Evolutionary conservation across 768 basidiomycete species (phyloP).

Genomic region (Podaxis mareebaensis): DNA sequence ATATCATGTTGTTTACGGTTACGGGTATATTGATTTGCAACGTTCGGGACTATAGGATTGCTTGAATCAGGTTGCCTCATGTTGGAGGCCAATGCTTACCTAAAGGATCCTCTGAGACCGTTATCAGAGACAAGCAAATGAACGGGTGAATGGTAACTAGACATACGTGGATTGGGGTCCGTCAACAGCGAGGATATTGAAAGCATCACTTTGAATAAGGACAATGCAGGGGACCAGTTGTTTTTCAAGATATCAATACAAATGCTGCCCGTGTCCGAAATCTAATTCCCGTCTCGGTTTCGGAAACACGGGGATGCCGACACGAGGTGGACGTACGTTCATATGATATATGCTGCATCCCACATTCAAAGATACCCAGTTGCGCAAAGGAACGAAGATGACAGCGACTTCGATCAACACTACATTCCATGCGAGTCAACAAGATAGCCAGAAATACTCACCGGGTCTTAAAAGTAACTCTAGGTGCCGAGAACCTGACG

Average conservation of each 20-base stretch:
- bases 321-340: constrained; percentile 50
- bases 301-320: not conserved
- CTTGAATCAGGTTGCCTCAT: not conserved
- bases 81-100: constrained; percentile 37
- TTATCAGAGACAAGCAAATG: not conserved
- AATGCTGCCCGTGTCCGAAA: constrained; percentile 74
- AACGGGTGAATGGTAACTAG: not conserved
- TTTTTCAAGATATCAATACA: constrained; percentile 92
- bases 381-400: not conserved
- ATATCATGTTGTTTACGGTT: constrained; percentile 72
- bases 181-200: constrained; percentile 91
- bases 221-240: constrained; percentile 93
- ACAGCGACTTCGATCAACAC: not conserved
- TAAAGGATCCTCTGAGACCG: constrained; percentile 62
- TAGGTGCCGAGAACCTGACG: constrained; percentile 75
- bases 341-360: constrained; percentile 80
- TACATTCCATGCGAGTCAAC: not conserved
- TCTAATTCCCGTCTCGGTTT: constrained; percentile 32
- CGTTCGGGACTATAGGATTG: constrained; percentile 54
- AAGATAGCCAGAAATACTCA: constrained; percentile 27
- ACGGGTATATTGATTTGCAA: constrained; percentile 67
- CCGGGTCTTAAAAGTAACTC: constrained; percentile 75
- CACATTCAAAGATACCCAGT: not conserved
- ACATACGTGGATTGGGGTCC: constrained; percentile 90
- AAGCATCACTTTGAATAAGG: constrained; percentile 92